A percentile compares a stretch with the other conserved stretches of the same genome.
Evolutionary conservation across 352 stramenopile genomes (phyloP).

Genomic region (Thraustochytrium sp.): DNA sequence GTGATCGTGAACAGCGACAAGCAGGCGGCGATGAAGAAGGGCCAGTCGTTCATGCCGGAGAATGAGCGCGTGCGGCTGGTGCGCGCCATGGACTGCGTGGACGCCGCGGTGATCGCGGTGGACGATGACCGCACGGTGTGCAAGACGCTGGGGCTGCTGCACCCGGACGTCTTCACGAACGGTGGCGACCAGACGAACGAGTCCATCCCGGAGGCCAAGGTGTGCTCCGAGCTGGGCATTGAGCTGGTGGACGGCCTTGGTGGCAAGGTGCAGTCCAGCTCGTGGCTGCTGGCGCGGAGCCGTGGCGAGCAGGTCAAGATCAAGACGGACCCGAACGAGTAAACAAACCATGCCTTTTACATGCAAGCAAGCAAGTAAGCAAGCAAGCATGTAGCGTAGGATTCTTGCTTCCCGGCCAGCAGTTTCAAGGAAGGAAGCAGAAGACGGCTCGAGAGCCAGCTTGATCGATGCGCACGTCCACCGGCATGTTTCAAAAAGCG

Average conservation of each 20-base stretch:
- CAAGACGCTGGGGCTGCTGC: slow-evolving; percentile 32
- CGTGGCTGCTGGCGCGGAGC: slow-evolving; percentile 36
- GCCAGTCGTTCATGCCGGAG: slow-evolving; percentile 32
- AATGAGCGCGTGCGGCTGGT: slow-evolving; percentile 31
- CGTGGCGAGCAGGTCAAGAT: slow-evolving; percentile 20
- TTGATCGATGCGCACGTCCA: too few species aligned
- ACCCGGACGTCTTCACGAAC: slow-evolving; percentile 43
- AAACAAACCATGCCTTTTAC: background rate
- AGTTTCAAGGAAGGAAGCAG: too few species aligned
- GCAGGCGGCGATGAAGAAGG: slow-evolving; percentile 44
- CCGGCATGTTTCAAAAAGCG: too few species aligned
- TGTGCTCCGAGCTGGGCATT: slow-evolving; percentile 41
- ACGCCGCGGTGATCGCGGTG: slow-evolving; percentile 36
- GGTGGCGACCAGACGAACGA: slow-evolving; percentile 43
- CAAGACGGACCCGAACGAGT: slow-evolving; percentile 41
- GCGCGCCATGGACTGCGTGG: slow-evolving; percentile 39
- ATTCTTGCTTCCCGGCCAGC: background rate
- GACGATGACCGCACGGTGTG: slow-evolving; percentile 44
- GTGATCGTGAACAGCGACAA: slow-evolving; percentile 44
- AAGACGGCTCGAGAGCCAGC: too few species aligned
- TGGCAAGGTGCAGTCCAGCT: slow-evolving; percentile 38
- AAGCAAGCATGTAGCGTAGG: background rate
- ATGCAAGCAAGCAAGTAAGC: too few species aligned
- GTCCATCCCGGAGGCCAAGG: slow-evolving; percentile 22
- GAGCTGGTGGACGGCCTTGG: slow-evolving; percentile 44